These are phyloP conservation scores for Sonneratia caseolaris DNA, from an alignment of 345 rosid genomes.

Conservation along the genomic window DNA sequence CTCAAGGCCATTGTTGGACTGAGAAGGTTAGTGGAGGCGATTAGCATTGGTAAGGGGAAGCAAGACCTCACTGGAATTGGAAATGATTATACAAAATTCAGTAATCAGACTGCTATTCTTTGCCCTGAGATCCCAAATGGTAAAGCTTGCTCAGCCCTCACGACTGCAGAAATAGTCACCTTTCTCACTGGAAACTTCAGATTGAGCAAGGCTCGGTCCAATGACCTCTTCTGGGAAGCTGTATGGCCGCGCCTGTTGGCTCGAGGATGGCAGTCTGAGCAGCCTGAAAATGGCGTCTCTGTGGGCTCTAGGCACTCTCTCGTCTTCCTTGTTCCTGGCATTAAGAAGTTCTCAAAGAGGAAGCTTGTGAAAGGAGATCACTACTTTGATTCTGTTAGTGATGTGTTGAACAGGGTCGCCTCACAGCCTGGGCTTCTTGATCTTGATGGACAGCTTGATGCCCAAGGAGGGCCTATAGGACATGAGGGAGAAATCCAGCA, in stretches of 20 bases:
- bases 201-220: slow-evolving; percentile 69
- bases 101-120: slow-evolving; percentile 21
- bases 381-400: slow-evolving; percentile 57
- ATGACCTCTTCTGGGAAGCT: slow-evolving; percentile 91
- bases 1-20: slow-evolving; percentile 41
- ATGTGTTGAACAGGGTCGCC: slow-evolving; percentile 44
- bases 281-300: slow-evolving; percentile 35
- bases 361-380: slow-evolving; percentile 63
- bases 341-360: slow-evolving; percentile 64
- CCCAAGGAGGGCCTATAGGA: neutral
- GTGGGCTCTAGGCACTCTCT: slow-evolving; percentile 35
- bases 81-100: slow-evolving; percentile 42
- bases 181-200: slow-evolving; percentile 59
- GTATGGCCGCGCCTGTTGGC: slow-evolving; percentile 90
- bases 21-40: slow-evolving; percentile 31
- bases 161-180: slow-evolving; percentile 44
- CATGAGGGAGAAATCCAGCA: slow-evolving; percentile 13
- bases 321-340: slow-evolving; percentile 69
- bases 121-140: slow-evolving; percentile 48
- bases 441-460: slow-evolving; percentile 20
- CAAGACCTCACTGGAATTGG: slow-evolving; percentile 47
- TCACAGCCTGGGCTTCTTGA: slow-evolving; percentile 43
- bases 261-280: slow-evolving; percentile 90
- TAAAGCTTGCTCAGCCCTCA: slow-evolving; percentile 49
- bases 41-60: slow-evolving; percentile 52